phyloP scores from a whole-genome alignment of 371 early-diverging fungal species.

The Rhizomucor pusillus region DNA sequence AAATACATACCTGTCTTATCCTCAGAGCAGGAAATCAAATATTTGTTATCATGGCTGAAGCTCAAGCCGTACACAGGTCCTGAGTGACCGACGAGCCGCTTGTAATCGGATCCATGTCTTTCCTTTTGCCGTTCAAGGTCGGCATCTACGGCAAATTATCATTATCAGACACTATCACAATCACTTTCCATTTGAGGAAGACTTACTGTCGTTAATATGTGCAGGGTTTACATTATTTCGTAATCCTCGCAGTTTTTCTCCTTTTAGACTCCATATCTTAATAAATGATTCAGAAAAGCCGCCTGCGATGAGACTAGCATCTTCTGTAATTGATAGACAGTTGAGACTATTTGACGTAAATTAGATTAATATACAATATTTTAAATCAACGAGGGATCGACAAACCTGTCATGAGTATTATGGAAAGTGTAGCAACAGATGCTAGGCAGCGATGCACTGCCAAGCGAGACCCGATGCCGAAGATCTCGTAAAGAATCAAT shows the following conservation, averaged over 20 bases:
- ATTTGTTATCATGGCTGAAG: constrained; percentile 88
- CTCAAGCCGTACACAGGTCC: constrained; percentile 95
- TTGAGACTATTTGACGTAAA: constrained; percentile 51
- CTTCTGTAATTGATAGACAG: constrained; percentile 75
- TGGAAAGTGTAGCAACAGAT: constrained; percentile 98
- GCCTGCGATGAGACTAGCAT: constrained; percentile 75
- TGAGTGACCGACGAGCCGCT: constrained; percentile 91
- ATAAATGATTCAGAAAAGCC: constrained; percentile 92
- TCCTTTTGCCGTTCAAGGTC: constrained; percentile 57
- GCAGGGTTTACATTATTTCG: constrained; percentile 55
- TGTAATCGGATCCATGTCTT: constrained; percentile 50
- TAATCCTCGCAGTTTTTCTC: constrained; percentile 62
- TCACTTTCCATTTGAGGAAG: too few relatives aligned
- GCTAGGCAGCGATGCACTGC: constrained; percentile 83
- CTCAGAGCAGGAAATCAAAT: constrained; percentile 92
- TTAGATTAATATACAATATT: too few relatives aligned
- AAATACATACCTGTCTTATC: constrained; percentile 84
- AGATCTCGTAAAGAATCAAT: constrained; percentile 82
- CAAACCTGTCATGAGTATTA: constrained; percentile 86
- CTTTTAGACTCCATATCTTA: constrained; percentile 83
- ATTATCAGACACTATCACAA: neutral
- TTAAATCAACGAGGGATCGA: too few relatives aligned
- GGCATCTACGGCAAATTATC: constrained; percentile 21
- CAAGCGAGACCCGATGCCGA: constrained; percentile 74
- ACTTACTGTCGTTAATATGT: constrained; percentile 52